Evolutionary conservation across 2,329 filamentous ascomycete species (phyloP).

Genomic region (Sporothrix mexicana): DNA sequence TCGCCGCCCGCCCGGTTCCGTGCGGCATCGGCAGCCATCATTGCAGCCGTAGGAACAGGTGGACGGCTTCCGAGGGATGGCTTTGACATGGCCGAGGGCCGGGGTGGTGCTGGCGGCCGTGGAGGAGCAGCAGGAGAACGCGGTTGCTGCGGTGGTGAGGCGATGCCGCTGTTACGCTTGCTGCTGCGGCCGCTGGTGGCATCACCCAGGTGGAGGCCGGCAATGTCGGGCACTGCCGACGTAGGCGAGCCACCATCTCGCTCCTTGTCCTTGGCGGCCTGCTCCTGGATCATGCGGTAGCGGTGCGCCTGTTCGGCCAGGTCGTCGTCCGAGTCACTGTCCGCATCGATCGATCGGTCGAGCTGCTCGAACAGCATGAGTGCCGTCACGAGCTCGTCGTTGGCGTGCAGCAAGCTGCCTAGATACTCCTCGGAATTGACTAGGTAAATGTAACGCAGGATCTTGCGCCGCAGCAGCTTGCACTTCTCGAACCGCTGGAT

Average conservation of each 20-base stretch:
- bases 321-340: constrained; percentile 73
- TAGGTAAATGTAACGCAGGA: constrained; percentile 89
- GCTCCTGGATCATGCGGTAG: constrained; percentile 50
- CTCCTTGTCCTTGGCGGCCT: constrained; percentile 59
- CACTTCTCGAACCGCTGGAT: constrained; percentile 81
- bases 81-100: constrained; percentile 53
- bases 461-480: constrained; percentile 81
- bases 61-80: constrained; percentile 44
- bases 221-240: constrained; percentile 50
- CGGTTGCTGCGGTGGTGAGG: constrained; percentile 40
- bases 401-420: constrained; percentile 87
- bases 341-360: constrained; percentile 80
- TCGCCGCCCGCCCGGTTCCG: constrained; percentile 40
- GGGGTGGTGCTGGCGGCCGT: constrained; percentile 54
- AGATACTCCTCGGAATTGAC: constrained; percentile 92
- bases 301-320: constrained; percentile 69
- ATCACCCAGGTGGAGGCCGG: constrained; percentile 50
- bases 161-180: not conserved
- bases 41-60: constrained; percentile 29
- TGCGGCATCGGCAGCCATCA: constrained; percentile 50
- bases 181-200: constrained; percentile 26
- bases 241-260: constrained; percentile 52
- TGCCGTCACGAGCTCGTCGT: constrained; percentile 92
- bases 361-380: constrained; percentile 95
- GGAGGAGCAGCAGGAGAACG: constrained; percentile 47